Conservation (phyloP, 148 eudicot genomes). For the Arctostaphylos glauca region DNA sequence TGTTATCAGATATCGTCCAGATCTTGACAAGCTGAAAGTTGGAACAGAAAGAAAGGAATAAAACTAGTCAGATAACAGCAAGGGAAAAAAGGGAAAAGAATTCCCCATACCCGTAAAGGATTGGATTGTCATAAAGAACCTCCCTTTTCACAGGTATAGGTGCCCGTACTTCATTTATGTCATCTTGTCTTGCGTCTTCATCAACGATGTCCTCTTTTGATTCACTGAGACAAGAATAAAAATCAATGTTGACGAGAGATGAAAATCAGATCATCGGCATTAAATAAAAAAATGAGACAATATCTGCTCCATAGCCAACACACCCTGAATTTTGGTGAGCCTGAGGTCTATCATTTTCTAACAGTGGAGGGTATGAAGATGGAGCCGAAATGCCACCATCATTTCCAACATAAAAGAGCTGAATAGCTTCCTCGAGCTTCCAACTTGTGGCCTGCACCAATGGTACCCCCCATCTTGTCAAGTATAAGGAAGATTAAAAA, state of each 20-base stretch:
- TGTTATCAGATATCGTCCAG: neutral
- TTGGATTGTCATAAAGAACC: constrained; percentile 70
- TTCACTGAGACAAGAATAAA: constrained; percentile 43
- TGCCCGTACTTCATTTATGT: constrained; percentile 62
- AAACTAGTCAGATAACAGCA: neutral
- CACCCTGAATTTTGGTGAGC: constrained; percentile 53
- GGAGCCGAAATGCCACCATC: constrained; percentile 52
- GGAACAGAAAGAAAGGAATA: neutral
- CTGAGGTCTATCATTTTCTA: constrained; percentile 32
- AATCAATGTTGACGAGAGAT: constrained; percentile 6
- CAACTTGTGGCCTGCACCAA: constrained; percentile 80
- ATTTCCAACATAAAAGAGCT: constrained; percentile 83
- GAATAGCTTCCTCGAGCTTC: constrained; percentile 98
- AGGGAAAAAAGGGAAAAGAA: neutral
- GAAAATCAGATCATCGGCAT: neutral
- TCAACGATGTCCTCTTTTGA: constrained; percentile 29
- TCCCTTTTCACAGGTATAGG: constrained; percentile 94
- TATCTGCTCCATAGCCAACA: constrained; percentile 9
- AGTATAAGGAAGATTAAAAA: neutral
- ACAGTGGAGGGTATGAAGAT: constrained; percentile 38
- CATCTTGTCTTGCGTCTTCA: constrained; percentile 29
- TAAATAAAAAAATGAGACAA: neutral
- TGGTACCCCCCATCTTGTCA: neutral
- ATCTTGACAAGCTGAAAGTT: neutral
- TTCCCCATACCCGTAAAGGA: constrained; percentile 52